Evolutionary conservation across 495 filamentous ascomycete genomes (phyloP), one percentile per base, ranked within the genome.

Genomic region (Pseudevernia furfuracea): DNA sequence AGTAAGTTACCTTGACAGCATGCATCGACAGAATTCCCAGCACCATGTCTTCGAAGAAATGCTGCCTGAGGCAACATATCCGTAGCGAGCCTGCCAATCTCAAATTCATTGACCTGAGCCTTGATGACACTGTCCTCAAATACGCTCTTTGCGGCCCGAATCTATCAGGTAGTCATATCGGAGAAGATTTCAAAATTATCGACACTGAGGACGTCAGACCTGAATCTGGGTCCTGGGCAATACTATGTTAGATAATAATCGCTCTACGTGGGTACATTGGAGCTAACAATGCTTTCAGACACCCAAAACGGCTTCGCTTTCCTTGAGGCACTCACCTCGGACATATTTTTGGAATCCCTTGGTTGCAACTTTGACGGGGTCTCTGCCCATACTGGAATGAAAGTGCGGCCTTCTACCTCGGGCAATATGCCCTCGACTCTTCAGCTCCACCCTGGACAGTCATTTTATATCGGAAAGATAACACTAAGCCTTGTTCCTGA

Each of bases 401-500:
- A 34, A 10, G 32, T 63, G 4, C 57, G 43, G 32, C 59, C 60
- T 43, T 63, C 43, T n/a, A 28, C 38, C 9, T 19, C 41, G 57
- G 15, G 34, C 39, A 44, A 10, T 23, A 10, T 44, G n/a, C 65
- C 53, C 37, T 38, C 48, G 49, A 4, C 49, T 0, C 44, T 62
- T 41, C 61, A 63, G 38, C 61, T 67, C 15, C 41, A 38, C 14
- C 65, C 60, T 15, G 53, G 60, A 32, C 28, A 59, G 21, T 39
- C 30, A 7, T 53, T 67, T 28, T 64, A 59, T 25, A 34, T 67
- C 37, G 61, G 55, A n/a, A 59, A 63, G 44, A 8, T 28, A 25
- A 53, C 43, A n/a, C 37, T 67, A 17, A 62, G 43, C 15, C 17
- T 63, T 36, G 60, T 63, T 23, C 60, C 60, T 23, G 34, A 60